Evolutionary conservation across 2,329 filamentous ascomycete genomes (phyloP), one percentile per base, ranked within the genome.

Genomic region (Didymellaceae sp.): DNA sequence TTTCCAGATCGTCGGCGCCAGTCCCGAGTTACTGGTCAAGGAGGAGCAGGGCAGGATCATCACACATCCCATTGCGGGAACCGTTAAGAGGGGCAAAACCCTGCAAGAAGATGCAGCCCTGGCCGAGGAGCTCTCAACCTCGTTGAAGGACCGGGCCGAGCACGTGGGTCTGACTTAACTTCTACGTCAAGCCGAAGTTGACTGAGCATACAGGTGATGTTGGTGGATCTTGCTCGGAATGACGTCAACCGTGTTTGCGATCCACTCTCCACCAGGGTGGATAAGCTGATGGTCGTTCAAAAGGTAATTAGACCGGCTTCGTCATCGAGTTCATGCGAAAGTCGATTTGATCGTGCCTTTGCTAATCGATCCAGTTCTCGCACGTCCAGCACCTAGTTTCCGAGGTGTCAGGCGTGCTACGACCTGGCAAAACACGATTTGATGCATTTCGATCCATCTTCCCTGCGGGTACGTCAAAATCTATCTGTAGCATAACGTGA

Each of bases 321-420:
- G 46, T 47, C 52, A 55, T 52, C 37, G 41, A 28, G 13, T 17
- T 54, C 16, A 51, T 47, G 44, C 44, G 6, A 18, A 30, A 37
- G 21, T 26, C 39, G 24, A 46, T 39, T 30, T 21, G 33, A 47
- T 48, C 28, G 10, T 6, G 20, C 21, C 44, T 39, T 42, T 25
- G 52, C 59, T 62, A 33, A 61, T 41, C 16, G 49, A 51, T 43
- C 62, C 55, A 89, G 68, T 99, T 99, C 78, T 94, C 89, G 52
- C 94, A 99, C 74, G 94, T 99, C 21, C 94, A 97, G 80, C 94
- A 99, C 74, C 83, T 99, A 14, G 92, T 96, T 4, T 96, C 91
- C 1, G 92, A 99, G 74, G 94, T 99, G 0, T 96, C 91, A 1
- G 93, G 94, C 34, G 82, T 94, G n/a, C 77, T 97, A 59, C 84